Conservation (phyloP, 345 rosid species). For the Eucalyptus camaldulensis region DNA sequence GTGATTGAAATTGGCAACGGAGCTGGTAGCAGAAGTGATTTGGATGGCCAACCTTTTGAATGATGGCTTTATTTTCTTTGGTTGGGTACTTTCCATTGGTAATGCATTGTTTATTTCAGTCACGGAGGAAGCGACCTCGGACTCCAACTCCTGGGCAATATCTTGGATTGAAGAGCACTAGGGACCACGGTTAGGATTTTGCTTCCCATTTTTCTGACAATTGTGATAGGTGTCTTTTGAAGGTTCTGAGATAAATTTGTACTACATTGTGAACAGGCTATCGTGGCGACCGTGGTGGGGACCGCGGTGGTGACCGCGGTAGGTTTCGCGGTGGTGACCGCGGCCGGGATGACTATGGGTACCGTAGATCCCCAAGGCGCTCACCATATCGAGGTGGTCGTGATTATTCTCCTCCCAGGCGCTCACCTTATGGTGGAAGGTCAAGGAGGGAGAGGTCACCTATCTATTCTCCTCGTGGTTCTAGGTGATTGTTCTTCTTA, state of each 20-base stretch:
- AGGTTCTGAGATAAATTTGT: background rate
- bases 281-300: constrained; percentile 56
- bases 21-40: background rate
- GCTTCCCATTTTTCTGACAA: background rate
- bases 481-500: background rate
- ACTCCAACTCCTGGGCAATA: constrained; percentile 99
- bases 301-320: constrained; percentile 46
- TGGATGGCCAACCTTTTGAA: background rate
- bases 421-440: constrained; percentile 60
- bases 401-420: constrained; percentile 68
- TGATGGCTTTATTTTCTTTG: background rate
- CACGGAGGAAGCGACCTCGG: constrained; percentile 92
- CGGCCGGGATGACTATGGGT: constrained; percentile 47
- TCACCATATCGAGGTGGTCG: constrained; percentile 56
- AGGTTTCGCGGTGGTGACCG: constrained; percentile 43
- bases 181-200: constrained; percentile 51
- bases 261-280: constrained; percentile 10
- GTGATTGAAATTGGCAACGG: background rate
- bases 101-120: constrained; percentile 40
- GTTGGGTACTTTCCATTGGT: background rate
- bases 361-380: constrained; percentile 71
- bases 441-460: constrained; percentile 58
- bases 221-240: background rate
- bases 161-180: constrained; percentile 83
- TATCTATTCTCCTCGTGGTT: constrained; percentile 41